Evolutionary conservation across 2,329 filamentous ascomycete genomes (phyloP).

Genomic region (Helminthosporium solani): DNA sequence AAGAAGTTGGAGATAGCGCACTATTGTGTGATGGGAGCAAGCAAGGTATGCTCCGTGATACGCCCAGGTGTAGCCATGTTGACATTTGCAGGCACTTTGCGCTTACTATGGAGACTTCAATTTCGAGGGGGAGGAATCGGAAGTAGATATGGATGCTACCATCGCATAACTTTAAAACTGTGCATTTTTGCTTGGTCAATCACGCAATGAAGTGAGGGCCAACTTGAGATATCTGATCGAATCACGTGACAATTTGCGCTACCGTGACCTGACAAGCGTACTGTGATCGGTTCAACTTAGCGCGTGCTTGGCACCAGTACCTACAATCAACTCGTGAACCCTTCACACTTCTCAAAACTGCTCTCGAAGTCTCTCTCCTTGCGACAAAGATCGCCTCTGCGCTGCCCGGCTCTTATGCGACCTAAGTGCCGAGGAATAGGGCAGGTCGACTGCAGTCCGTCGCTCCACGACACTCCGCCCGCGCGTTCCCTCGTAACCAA

Average conservation of each 20-base stretch:
- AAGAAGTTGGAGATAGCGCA: slow-evolving; percentile 55
- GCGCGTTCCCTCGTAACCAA: not conserved
- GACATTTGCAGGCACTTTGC: slow-evolving; percentile 52
- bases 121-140: slow-evolving; percentile 27
- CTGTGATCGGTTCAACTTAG: not conserved
- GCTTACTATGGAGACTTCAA: slow-evolving; percentile 59
- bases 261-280: no score
- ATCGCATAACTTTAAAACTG: no score
- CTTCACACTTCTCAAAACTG: not conserved
- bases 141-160: slow-evolving; percentile 18
- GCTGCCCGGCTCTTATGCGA: not conserved
- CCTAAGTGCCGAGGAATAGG: not conserved
- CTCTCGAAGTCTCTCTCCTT: not conserved
- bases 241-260: not conserved
- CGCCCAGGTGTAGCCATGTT: slow-evolving; percentile 3
- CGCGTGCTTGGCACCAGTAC: not conserved
- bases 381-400: not conserved
- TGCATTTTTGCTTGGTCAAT: no score
- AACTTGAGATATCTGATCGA: no score
- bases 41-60: slow-evolving; percentile 61
- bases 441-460: not conserved
- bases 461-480: not conserved
- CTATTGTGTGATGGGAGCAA: slow-evolving; percentile 88
- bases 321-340: not conserved
- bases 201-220: no score